phyloP scores from a whole-genome alignment of 176 grass and related monocot genomes.

The Triticum urartu region DNA sequence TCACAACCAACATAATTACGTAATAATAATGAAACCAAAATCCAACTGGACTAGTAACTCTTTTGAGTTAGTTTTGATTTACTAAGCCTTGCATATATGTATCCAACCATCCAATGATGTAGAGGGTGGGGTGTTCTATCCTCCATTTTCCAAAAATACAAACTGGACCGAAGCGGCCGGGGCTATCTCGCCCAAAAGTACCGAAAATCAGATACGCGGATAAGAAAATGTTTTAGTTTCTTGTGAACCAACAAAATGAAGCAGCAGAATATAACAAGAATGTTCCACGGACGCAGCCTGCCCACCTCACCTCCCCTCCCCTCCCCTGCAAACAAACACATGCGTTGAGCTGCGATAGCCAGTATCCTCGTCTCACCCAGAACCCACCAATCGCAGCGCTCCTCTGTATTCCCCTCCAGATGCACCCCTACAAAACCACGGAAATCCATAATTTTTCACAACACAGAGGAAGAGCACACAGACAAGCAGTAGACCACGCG shows the following conservation, averaged over 20 bases:
- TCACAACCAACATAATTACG: neutral
- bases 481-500: neutral
- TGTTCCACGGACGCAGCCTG: neutral
- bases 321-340: neutral
- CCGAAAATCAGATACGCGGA: no score
- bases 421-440: slow-evolving; percentile 32
- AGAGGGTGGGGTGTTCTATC: no score
- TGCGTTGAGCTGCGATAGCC: slow-evolving; percentile 20
- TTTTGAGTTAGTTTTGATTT: neutral
- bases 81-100: no score
- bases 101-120: no score
- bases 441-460: slow-evolving; percentile 1
- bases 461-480: neutral
- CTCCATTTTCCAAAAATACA: no score
- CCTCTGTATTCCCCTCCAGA: slow-evolving; percentile 40
- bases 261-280: neutral
- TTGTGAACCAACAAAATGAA: neutral
- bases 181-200: neutral
- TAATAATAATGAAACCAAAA: neutral
- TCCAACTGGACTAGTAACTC: neutral
- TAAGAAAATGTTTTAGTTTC: neutral
- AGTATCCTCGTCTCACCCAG: slow-evolving; percentile 66
- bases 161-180: no score
- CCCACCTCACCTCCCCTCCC: neutral
- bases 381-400: slow-evolving; percentile 76